Conservation (phyloP, 176 grass and related monocot species). For the Alopecurus myosuroides region DNA sequence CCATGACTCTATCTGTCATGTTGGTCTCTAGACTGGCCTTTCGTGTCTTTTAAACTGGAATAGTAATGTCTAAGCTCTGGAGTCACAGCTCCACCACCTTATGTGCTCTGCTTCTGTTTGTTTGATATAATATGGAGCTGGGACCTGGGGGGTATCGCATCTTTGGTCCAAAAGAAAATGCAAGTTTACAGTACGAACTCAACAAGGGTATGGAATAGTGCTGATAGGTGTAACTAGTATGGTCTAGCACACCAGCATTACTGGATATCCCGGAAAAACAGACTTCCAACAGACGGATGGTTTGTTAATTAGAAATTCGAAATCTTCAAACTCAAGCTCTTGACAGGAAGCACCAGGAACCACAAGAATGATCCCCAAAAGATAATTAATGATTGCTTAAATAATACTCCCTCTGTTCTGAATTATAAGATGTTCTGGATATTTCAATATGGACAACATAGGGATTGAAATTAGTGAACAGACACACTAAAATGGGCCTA, state of each 20-base stretch:
- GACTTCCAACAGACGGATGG: neutral
- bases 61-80: neutral
- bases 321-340: neutral
- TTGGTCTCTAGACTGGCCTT: neutral
- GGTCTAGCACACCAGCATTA: neutral
- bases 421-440: too few species aligned
- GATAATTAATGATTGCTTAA: neutral
- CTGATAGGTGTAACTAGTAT: neutral
- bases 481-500: too few species aligned
- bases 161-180: neutral
- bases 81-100: slow-evolving; percentile 1
- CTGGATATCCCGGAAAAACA: slow-evolving; percentile 1
- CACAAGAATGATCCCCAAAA: neutral
- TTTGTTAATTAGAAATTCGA: slow-evolving; percentile 4
- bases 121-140: neutral
- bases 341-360: neutral
- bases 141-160: neutral
- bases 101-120: neutral
- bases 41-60: neutral
- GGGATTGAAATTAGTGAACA: too few species aligned
- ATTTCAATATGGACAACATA: too few species aligned
- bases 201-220: neutral
- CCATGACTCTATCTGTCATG: neutral
- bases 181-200: slow-evolving; percentile 4
- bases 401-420: too few species aligned